Evolutionary conservation across 2,329 filamentous ascomycete species (phyloP), one percentile per base, ranked within the genome.

Genomic region (Cercospora canescens): DNA sequence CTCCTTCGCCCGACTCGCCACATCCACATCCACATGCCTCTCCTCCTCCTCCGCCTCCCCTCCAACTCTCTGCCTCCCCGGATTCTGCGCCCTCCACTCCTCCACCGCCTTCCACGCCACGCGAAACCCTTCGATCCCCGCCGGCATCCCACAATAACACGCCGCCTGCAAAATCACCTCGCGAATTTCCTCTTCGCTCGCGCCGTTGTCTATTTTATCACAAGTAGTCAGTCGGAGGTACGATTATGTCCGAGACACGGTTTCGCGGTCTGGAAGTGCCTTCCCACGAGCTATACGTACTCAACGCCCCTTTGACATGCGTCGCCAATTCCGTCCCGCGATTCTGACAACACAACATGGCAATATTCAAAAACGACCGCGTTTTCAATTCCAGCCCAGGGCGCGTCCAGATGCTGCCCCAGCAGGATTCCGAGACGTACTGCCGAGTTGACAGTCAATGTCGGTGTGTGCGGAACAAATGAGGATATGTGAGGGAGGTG

Each of bases 381-480:
- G 87, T 84, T 75, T 89, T 88, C 66, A 84, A 82, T 37, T 85
- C 83, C 8, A 90, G 82, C 0, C 88, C 88, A 0, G 87, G 87
- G 7, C 88, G 83, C 3, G 85, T 85, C 88, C 88, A 91, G 28
- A 85, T 83, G 65, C 83, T 83, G 14, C 87, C 88, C 88, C 88
- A 90, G 78, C 85, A 86, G 74, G 82, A 86, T 77, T 89, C 87
- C 0, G 87, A 89, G 1, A 88, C 84, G 39, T 75, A 77, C 76
- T 77, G 6, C n/a, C n/a, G n/a, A n/a, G n/a, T n/a, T 16, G 30
- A 45, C 21, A 9, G 65, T n/a, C n/a, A n/a, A 32, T 21, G 57
- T 37, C 35, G 52, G 26, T 7, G 7, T 14, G 52, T 30, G 24
- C n/a, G n/a, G n/a, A 62, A 30, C 34, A 26, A 41, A 7, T 26